Base-by-base conservation (phyloP, 768 basidiomycete species). In the Tulasnella calospora region DNA sequence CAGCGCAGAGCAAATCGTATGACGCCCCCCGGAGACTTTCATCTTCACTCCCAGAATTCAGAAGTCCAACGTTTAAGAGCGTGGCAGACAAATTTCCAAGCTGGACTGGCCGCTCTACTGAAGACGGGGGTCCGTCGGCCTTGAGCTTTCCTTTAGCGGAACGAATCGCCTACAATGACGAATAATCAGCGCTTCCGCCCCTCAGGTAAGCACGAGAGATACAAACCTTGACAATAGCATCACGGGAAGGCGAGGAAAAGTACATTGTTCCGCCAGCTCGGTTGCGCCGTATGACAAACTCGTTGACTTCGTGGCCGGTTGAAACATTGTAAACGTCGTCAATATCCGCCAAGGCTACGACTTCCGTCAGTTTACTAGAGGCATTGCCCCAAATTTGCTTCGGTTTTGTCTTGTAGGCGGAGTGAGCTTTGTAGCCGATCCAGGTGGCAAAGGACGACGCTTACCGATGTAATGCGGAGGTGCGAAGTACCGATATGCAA, bases 21-120 rank as follows among this genome's bases (percentile, higher is more conserved):
- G 93, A 93, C 8, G 93, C 92, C 44, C 88, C 86, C 5, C 94
- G 89, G n/a, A 96, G 87, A 77, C 90, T 89, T 80, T 94, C 92
- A 77, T 94, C 92, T 33, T 89, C 87, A 21, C 89, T 86, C 79
- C 91, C 90, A 36, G 95, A 87, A 80, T 92, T 94, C 21, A 94
- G 87, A 84, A 98, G 88, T 27, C 94, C 93, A 40, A 95, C 89
- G 81, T 96, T 95, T n/a, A 97, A 86, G 70, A 98, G 84, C 0
- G 93, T 92, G 0, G 94, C 93, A 9, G 94, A 92, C 27, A 95
- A 91, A 81, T 95, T 96, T 3, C 91, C 93, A 79, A 94, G 91
- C 75, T 92, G 88, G 9, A 92, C 89, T 80, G 92, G 90, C 12
- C 93, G 87, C 79, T 92, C 92, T 5, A 77, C 84, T 1, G 86